Evolutionary conservation across 768 basidiomycete species (phyloP).

Genomic region (Suillus hirtellus): DNA sequence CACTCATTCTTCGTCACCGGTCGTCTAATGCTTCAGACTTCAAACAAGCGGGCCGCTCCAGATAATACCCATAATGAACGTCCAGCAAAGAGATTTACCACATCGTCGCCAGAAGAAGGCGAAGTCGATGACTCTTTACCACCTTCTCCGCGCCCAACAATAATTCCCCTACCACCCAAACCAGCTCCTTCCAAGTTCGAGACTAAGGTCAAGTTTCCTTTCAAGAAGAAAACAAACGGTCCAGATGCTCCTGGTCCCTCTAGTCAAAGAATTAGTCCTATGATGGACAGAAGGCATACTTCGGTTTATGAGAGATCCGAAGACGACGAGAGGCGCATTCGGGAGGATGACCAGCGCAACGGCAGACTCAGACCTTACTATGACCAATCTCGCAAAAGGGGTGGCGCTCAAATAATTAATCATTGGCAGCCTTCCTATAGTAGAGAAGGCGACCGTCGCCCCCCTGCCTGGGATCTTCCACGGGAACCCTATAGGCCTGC

Average conservation of each 20-base stretch:
- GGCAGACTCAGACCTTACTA: slow-evolving; percentile 23
- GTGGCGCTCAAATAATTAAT: slow-evolving; percentile 12
- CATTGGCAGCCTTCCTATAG: slow-evolving; percentile 28
- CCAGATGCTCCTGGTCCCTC: slow-evolving; percentile 24
- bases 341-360: slow-evolving; percentile 38
- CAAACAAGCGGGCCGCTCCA: slow-evolving; percentile 61
- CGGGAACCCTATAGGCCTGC: slow-evolving; percentile 26
- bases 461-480: slow-evolving; percentile 21
- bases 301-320: slow-evolving; percentile 41
- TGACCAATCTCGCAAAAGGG: slow-evolving; percentile 10
- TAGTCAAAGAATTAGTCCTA: slow-evolving; percentile 25
- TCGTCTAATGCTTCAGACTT: slow-evolving; percentile 16
- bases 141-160: slow-evolving; percentile 18
- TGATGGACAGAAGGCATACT: slow-evolving; percentile 18
- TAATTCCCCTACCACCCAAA: slow-evolving; percentile 34
- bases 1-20: background rate
- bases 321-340: slow-evolving; percentile 45
- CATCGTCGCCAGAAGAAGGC: slow-evolving; percentile 77
- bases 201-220: slow-evolving; percentile 69
- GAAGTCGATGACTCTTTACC: slow-evolving; percentile 65
- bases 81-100: slow-evolving; percentile 53
- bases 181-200: slow-evolving; percentile 37
- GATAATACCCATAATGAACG: slow-evolving; percentile 50
- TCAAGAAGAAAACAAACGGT: slow-evolving; percentile 55
- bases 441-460: slow-evolving; percentile 28